These are phyloP conservation scores for Exophiala spinifera DNA, from an alignment of 2,329 filamentous ascomycete species.

Conservation along the genomic window DNA sequence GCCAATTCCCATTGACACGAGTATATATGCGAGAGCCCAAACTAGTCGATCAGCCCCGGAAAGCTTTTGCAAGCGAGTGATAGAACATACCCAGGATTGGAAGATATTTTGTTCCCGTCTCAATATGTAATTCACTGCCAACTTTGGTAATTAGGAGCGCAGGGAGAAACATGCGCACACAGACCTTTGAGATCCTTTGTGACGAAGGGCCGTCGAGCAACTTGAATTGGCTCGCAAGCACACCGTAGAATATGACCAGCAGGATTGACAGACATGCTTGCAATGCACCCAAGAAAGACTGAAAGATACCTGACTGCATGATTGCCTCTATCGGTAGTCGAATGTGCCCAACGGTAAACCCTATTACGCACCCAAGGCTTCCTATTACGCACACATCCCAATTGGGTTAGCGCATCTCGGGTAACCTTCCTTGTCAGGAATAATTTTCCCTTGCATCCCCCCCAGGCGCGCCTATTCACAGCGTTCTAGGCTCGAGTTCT, in stretches of 20 bases:
- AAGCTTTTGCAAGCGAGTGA: neutral
- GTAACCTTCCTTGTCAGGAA: too few species aligned
- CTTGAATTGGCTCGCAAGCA: conserved; percentile 49
- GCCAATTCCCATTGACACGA: conserved; percentile 48
- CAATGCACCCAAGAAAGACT: conserved; percentile 50
- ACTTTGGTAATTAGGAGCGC: conserved; percentile 53
- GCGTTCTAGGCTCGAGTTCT: too few species aligned
- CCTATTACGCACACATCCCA: too few species aligned
- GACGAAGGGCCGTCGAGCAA: conserved; percentile 48
- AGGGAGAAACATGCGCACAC: conserved; percentile 53
- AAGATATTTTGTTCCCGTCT: conserved; percentile 49
- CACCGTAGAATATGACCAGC: conserved; percentile 52
- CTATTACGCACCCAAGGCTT: too few species aligned
- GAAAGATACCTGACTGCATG: conserved; percentile 23
- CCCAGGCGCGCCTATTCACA: too few species aligned
- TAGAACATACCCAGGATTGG: conserved; percentile 44
- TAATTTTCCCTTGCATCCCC: too few species aligned
- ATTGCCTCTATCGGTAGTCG: neutral
- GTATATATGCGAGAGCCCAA: conserved; percentile 51
- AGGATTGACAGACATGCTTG: conserved; percentile 55
- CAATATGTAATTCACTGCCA: conserved; percentile 48
- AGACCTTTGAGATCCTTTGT: conserved; percentile 51
- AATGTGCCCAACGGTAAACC: too few species aligned
- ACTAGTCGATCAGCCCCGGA: conserved; percentile 33
- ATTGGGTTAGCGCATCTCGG: too few species aligned